Evolutionary conservation across 768 basidiomycete species (phyloP), one percentile per base, ranked within the genome.

Genomic region (Phallus indusiatus): DNA sequence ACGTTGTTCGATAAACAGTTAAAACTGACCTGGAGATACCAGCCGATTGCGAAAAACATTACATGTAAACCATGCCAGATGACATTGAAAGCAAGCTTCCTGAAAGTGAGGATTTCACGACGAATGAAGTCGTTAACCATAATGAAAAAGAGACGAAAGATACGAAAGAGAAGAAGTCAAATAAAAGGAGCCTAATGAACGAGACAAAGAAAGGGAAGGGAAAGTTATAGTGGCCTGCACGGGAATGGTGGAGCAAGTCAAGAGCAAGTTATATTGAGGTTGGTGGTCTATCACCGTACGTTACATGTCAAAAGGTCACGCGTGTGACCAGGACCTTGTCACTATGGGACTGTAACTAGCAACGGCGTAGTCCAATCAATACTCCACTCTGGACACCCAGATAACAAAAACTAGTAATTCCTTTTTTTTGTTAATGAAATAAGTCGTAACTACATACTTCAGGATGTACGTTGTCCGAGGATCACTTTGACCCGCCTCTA

Each of bases 31-130:
- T 92, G 89, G 68, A 81, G 82, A 69, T 83, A 78, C 90, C 94
- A 96, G n/a, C 94, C 94, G 70, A 90, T 86, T 0, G 74, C 83
- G 66, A 94, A 94, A 67, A 90, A 69, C 62, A 70, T 73, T 53
- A 90, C 56, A 61, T 96, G 94, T 0, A 81, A 67, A 50, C 90
- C 85, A 65, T 94, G 91, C 73, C 91, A 95, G 49, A 90, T 64
- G 65, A 86, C 67, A 64, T 89, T 88, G 73, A 91, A 89, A 56
- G 75, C 69, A 63, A 90, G 81, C 65, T 87, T 80, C 66, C 82
- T 75, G 1, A 78, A 78, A 35, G 66, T 71, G 56, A 88, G 74
- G 62, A 90, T 80, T 72, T 91, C 88, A 65, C 81, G 78, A 46
- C 76, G 79, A 66, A 90, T 80, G 87, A 88, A 92, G 67, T 66